Evolutionary conservation across 768 basidiomycete genomes (phyloP).

Genomic region (Phylloporus sp.): DNA sequence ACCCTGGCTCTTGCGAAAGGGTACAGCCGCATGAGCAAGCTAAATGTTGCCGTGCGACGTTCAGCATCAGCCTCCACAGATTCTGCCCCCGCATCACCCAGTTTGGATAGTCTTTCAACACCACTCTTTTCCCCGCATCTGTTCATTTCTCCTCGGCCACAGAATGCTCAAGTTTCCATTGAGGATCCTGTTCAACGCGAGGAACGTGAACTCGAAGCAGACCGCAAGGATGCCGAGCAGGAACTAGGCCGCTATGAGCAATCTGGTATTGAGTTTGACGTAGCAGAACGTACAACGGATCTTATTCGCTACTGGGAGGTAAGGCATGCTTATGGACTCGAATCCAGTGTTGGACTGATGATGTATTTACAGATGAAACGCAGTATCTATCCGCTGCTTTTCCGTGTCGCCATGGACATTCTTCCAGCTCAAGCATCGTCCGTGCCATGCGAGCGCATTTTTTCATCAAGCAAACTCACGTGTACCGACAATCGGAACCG

Average conservation of each 20-base stretch:
- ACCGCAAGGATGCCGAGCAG: background rate
- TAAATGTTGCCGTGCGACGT: background rate
- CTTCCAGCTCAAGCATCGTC: constrained; percentile 33
- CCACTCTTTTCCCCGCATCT: background rate
- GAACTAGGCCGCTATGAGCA: background rate
- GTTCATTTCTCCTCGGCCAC: background rate
- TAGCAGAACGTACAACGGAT: background rate
- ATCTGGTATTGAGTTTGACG: background rate
- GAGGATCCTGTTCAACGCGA: background rate
- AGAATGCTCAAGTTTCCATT: background rate
- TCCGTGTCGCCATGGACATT: constrained; percentile 28
- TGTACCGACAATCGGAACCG: background rate
- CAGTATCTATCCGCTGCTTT: constrained; percentile 21
- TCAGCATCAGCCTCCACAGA: background rate
- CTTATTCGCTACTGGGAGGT: background rate
- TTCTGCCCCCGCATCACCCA: background rate
- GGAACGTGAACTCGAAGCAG: background rate
- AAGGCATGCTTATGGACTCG: background rate
- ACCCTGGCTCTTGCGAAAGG: background rate
- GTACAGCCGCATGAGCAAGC: background rate
- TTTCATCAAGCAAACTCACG: constrained; percentile 4
- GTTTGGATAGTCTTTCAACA: background rate
- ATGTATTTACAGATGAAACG: background rate
- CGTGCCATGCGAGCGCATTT: constrained; percentile 32
- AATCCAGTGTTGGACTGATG: background rate